Evolutionary conservation across 108 stramenopile genomes (phyloP).

Genomic region (Skeletonema potamos): DNA sequence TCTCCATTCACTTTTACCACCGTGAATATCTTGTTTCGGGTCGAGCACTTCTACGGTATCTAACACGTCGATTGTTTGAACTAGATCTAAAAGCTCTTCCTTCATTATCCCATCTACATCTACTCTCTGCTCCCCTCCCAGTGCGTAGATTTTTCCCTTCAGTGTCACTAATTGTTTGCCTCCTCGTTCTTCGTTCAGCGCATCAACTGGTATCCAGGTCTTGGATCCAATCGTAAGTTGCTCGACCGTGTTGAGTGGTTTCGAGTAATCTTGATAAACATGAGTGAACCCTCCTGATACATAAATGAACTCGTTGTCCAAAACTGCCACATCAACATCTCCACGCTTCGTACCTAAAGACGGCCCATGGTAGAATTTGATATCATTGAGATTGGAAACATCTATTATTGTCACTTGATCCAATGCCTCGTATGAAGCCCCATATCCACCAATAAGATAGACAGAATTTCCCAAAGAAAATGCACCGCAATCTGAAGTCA

Average conservation of each 20-base stretch:
- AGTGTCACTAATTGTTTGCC: slow-evolving; percentile 49
- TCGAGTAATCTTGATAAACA: slow-evolving; percentile 39
- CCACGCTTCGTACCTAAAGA: slow-evolving; percentile 41
- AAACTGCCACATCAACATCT: slow-evolving; percentile 36
- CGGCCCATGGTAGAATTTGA: slow-evolving; percentile 13
- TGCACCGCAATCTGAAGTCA: slow-evolving; percentile 39
- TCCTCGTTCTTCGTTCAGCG: slow-evolving; percentile 34
- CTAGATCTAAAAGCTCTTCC: slow-evolving; percentile 20
- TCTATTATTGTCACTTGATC: slow-evolving; percentile 23
- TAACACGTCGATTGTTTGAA: slow-evolving; percentile 43
- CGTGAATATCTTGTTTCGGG: neutral
- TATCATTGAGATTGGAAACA: neutral
- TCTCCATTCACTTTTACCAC: slow-evolving; percentile 32
- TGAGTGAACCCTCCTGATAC: slow-evolving; percentile 58
- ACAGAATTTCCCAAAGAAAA: slow-evolving; percentile 30
- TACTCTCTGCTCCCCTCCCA: slow-evolving; percentile 57
- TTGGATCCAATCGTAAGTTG: slow-evolving; percentile 31
- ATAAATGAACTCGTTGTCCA: slow-evolving; percentile 19
- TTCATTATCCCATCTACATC: slow-evolving; percentile 26
- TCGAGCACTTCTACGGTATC: neutral
- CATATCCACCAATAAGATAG: slow-evolving; percentile 60
- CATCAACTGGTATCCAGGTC: slow-evolving; percentile 8
- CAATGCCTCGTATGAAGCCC: slow-evolving; percentile 26
- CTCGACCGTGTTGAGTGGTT: slow-evolving; percentile 43
- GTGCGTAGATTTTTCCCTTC: slow-evolving; percentile 40